Conservation (phyloP, 2,329 filamentous ascomycete species). For the Aspergillus felis region DNA sequence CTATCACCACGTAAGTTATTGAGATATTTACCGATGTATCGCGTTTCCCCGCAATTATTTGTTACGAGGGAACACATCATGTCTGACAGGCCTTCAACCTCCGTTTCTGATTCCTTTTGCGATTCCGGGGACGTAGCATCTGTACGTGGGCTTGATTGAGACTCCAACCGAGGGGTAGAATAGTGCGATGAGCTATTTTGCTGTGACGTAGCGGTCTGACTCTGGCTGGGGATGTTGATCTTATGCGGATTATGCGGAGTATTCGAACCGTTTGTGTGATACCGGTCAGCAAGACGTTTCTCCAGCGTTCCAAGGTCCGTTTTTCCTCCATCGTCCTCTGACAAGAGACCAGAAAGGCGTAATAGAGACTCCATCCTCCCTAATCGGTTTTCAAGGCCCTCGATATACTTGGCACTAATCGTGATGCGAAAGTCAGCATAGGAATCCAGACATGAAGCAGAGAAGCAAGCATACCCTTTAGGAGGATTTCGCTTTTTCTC, state of each 20-base stretch:
- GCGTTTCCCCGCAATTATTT: constrained; percentile 88
- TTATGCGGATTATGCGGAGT: constrained; percentile 33
- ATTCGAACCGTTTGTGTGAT: constrained; percentile 31
- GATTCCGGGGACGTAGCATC: constrained; percentile 51
- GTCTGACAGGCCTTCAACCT: constrained; percentile 86
- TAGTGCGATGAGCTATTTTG: constrained; percentile 36
- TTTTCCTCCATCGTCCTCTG: constrained; percentile 77
- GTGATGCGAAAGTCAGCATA: constrained; percentile 13
- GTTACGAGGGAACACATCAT: constrained; percentile 99
- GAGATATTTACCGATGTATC: constrained; percentile 76
- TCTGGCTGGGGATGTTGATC: constrained; percentile 23
- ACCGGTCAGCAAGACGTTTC: constrained; percentile 61
- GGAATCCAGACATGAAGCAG: background rate
- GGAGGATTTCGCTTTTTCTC: constrained; percentile 98
- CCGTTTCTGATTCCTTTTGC: constrained; percentile 55
- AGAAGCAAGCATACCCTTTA: constrained; percentile 67
- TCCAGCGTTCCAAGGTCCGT: constrained; percentile 87
- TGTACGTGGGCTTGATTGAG: constrained; percentile 49
- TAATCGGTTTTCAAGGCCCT: constrained; percentile 88
- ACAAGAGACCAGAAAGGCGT: constrained; percentile 78
- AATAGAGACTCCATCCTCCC: constrained; percentile 94
- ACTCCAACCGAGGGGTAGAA: constrained; percentile 46
- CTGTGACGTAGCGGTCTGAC: constrained; percentile 24
- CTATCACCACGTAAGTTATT: background rate
- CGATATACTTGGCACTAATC: constrained; percentile 88